Evolutionary conservation across 2,329 filamentous ascomycete genomes (phyloP), one percentile per base, ranked within the genome.

Genomic region (Fusarium sp.): DNA sequence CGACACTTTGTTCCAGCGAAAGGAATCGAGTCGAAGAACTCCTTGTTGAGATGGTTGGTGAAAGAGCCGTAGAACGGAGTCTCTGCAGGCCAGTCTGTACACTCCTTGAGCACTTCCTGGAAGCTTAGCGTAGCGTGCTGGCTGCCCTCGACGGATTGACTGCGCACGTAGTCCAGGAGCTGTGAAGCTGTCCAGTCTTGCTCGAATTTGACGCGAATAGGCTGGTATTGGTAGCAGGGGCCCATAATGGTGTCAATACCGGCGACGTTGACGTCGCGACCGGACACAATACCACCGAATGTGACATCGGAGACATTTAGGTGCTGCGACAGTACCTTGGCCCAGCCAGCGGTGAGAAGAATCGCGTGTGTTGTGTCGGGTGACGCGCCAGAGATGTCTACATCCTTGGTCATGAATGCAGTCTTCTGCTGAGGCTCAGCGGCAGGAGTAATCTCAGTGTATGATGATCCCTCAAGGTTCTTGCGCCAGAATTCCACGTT

Each of bases 151-250:
- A 78, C 70, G 5, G 70, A 77, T 26, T 78, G 71, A 11, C 38
- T 61, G 30, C 75, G 75, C 2, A 79, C 75, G 5, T 71, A 63
- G 35, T 75, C 64, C 11, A 79, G 35, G 5, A 79, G 66, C 7
- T 77, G 64, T 4, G 48, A 55, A 13, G 44, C 70, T 22, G 75
- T 78, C 77, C 75, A 78, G 28, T 51, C 41, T 24, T 67, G 33
- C 41, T 73, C 65, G 11, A 79, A 75, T 47, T 59, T 70, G 61
- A 79, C 76, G n/a, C 77, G 71, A 14, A 79, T 68, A 2, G 77
- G 77, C 53, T 77, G 78, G 66, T 78, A 79, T 30, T 79, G 77
- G 41, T 79, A 79, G 63, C 77, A 79, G 3, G 77, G 77, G 0
- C 77, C 78, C 75, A 79, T 77, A 42, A 78, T 69, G 35, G 61